Base-by-base conservation (phyloP, 176 grass and related monocot species). In the Avena sativa region DNA sequence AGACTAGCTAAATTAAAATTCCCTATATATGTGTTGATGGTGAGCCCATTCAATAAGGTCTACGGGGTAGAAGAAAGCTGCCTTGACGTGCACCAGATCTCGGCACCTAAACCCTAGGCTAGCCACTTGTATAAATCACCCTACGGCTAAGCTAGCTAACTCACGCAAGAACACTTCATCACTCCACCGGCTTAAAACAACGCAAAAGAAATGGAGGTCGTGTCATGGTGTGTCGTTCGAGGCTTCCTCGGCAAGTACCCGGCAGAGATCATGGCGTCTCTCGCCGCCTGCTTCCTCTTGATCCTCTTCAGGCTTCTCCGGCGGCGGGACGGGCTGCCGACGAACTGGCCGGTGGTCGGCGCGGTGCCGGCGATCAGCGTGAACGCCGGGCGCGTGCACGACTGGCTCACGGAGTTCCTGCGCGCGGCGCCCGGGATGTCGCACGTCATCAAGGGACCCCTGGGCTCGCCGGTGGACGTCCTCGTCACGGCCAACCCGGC, bases 271-370 rank as follows among this genome's bases (percentile, higher is more conserved):
- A 44, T 90, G 30, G 65, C 65, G 71, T 83, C 79, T 14, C 5
- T 88, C 1, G 87, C 68, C 14, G 87, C 68, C 12, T 94, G 78
- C 87, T 85, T 85, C 23, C 10, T 94, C 19, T 20, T 89, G 0
- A 32, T 94, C 2, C 14, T 87, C n/a, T 43, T 17, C 5, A 49
- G 74, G 59, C 26, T 58, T 9, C 51, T 6, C 40, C 40, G 69
- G 1, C 83, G 83, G 17, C 46, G 82, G 6, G 26, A 68, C 9
- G 6, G 65, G n/a, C 4, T 92, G 23, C 95, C 95, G 12, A 71
- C 94, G 8, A 89, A 93, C 81, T 93, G 91, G 86, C 95, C 95
- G 25, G 26, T 93, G 32, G 0, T 98, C 23, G 95, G 95, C 20
- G 83, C 83, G 62, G 0, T 98, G 16, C 95, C 95, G 12, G 80